These are phyloP conservation scores for Pichia inconspicua DNA, from an alignment of 1,139 yeast genomes.

Conservation along the genomic window DNA sequence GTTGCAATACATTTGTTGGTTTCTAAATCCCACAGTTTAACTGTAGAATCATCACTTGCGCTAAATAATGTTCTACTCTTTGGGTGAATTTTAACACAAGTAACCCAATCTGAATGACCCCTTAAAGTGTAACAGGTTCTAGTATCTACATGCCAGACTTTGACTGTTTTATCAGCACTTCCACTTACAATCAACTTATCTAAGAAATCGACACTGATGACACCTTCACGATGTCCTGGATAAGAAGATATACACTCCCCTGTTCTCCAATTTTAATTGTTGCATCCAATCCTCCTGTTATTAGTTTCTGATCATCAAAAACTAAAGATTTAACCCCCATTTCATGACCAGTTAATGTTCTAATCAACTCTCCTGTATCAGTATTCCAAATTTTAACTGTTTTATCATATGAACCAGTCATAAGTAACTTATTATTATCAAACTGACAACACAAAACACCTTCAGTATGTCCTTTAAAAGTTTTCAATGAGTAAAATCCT, in stretches of 20 bases:
- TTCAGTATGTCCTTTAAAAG: slow-evolving; percentile 77
- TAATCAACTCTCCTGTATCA: slow-evolving; percentile 66
- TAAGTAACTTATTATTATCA: slow-evolving; percentile 61
- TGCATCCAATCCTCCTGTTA: slow-evolving; percentile 85
- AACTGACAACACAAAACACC: slow-evolving; percentile 84
- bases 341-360: slow-evolving; percentile 74
- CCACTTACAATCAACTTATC: slow-evolving; percentile 86
- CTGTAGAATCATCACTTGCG: slow-evolving; percentile 86
- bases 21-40: slow-evolving; percentile 88
- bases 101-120: slow-evolving; percentile 92
- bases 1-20: slow-evolving; percentile 72
- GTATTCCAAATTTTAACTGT: slow-evolving; percentile 87
- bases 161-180: slow-evolving; percentile 83
- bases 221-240: slow-evolving; percentile 85
- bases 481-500: slow-evolving; percentile 57
- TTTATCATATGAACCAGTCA: slow-evolving; percentile 89
- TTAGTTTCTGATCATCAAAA: slow-evolving; percentile 81
- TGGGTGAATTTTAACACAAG: slow-evolving; percentile 78
- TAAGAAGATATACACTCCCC: slow-evolving; percentile 93
- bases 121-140: slow-evolving; percentile 86
- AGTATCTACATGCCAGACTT: slow-evolving; percentile 94
- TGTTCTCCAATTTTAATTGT: slow-evolving; percentile 83
- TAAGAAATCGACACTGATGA: slow-evolving; percentile 70
- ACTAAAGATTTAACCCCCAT: slow-evolving; percentile 78
- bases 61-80: slow-evolving; percentile 73